phyloP scores from a whole-genome alignment of 352 stramenopile genomes.

The Phytophthora boehmeriae region DNA sequence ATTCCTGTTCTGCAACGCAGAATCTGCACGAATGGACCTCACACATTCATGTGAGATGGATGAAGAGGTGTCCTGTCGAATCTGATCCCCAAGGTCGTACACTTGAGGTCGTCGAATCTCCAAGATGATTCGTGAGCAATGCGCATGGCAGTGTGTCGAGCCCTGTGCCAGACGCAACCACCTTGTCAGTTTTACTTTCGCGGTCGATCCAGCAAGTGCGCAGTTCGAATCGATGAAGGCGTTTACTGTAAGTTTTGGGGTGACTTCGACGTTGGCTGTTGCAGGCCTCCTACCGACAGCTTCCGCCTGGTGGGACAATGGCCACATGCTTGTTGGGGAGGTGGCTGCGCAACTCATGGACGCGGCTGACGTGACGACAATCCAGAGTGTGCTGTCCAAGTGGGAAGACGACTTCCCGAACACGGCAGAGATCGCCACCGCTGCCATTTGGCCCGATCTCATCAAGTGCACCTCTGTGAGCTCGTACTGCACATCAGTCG shows the following conservation, averaged over 20 bases:
- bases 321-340: constrained; percentile 54
- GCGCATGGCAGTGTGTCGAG: not conserved
- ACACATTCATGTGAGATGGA: no score
- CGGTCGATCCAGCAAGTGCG: not conserved
- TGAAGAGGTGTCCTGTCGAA: no score
- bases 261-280: constrained; percentile 4
- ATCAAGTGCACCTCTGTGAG: constrained; percentile 51
- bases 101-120: no score
- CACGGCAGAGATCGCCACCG: constrained; percentile 38
- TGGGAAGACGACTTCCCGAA: constrained; percentile 56
- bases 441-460: constrained; percentile 51
- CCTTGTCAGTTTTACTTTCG: constrained; percentile 6
- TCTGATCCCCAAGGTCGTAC: no score
- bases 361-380: constrained; percentile 36
- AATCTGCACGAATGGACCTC: no score
- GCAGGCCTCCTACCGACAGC: constrained; percentile 21
- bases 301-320: constrained; percentile 55
- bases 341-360: constrained; percentile 52
- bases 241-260: constrained; percentile 9
- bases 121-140: no score
- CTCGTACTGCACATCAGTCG: constrained; percentile 37
- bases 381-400: constrained; percentile 36
- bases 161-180: not conserved
- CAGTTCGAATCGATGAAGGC: constrained; percentile 28
- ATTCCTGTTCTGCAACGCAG: no score